Percentiles rank a stretch among this genome's conserved stretches.
phyloP scores from a whole-genome alignment of 106 monocot species.

The Gastrodia elata region DNA sequence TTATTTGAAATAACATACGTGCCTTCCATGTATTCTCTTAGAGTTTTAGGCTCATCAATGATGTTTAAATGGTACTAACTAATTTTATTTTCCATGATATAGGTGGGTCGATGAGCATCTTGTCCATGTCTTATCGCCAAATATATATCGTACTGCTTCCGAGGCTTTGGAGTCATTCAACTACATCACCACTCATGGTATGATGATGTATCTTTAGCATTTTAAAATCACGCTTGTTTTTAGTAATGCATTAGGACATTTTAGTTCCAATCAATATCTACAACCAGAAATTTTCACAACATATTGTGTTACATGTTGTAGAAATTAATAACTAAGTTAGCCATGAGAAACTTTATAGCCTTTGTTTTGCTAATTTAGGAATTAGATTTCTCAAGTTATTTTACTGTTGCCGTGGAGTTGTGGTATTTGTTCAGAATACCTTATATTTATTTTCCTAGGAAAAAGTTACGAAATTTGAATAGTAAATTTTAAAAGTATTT shows the following conservation, averaged over 20 bases:
- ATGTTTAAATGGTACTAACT: background rate
- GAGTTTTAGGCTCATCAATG: background rate
- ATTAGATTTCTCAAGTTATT: background rate
- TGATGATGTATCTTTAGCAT: background rate
- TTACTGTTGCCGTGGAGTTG: background rate
- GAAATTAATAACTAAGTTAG: background rate
- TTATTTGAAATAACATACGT: background rate
- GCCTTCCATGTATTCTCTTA: background rate
- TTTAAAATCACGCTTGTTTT: background rate
- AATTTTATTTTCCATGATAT: conserved; percentile 3
- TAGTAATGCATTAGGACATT: background rate
- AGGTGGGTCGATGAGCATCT: conserved; percentile 96
- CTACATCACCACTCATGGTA: conserved; percentile 82
- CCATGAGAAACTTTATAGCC: background rate
- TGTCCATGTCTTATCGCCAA: conserved; percentile 86
- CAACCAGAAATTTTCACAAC: background rate
- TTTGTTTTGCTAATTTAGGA: background rate
- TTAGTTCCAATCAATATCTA: background rate
- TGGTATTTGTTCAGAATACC: background rate
- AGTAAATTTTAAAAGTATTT: too few relatives aligned
- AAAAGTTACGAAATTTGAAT: background rate
- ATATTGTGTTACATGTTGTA: background rate
- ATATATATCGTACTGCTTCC: conserved; percentile 79
- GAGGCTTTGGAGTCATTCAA: conserved; percentile 92
- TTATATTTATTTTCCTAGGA: background rate